These are phyloP conservation scores for Hemileccinum impolitum DNA, from an alignment of 768 basidiomycete genomes.

Conservation along the genomic window DNA sequence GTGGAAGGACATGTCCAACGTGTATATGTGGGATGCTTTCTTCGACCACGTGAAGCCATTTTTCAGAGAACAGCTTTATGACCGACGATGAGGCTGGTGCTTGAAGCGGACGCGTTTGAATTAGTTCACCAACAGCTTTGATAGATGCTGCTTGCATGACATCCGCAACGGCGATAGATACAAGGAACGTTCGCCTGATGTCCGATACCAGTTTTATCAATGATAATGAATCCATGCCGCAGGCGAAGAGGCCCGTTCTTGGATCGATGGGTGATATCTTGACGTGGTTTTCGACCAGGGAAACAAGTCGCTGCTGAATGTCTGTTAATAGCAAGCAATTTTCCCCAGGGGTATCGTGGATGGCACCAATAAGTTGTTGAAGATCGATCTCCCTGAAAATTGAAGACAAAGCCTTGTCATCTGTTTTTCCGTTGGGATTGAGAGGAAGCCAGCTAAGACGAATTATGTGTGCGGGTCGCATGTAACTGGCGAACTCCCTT, in stretches of 20 bases:
- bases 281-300: slow-evolving; percentile 28
- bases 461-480: slow-evolving; percentile 49
- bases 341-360: slow-evolving; percentile 1
- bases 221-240: slow-evolving; percentile 33
- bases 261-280: slow-evolving; percentile 18
- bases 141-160: slow-evolving; percentile 29
- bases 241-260: slow-evolving; percentile 31
- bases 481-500: slow-evolving; percentile 44
- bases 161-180: slow-evolving; percentile 24
- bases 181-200: slow-evolving; percentile 17
- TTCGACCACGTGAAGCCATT: slow-evolving; percentile 13
- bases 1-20: slow-evolving; percentile 33
- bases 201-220: slow-evolving; percentile 22
- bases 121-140: slow-evolving; percentile 16
- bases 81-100: neutral
- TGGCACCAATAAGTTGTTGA: slow-evolving; percentile 17
- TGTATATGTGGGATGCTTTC: slow-evolving; percentile 2
- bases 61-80: slow-evolving; percentile 16
- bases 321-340: slow-evolving; percentile 4
- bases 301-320: slow-evolving; percentile 37
- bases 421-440: slow-evolving; percentile 37
- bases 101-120: neutral
- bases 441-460: slow-evolving; percentile 48
- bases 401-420: slow-evolving; percentile 25
- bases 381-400: slow-evolving; percentile 25